Evolutionary conservation across 768 basidiomycete species (phyloP), one percentile per base, ranked within the genome.

Genomic region (Rhodotorula kratochvilovae): DNA sequence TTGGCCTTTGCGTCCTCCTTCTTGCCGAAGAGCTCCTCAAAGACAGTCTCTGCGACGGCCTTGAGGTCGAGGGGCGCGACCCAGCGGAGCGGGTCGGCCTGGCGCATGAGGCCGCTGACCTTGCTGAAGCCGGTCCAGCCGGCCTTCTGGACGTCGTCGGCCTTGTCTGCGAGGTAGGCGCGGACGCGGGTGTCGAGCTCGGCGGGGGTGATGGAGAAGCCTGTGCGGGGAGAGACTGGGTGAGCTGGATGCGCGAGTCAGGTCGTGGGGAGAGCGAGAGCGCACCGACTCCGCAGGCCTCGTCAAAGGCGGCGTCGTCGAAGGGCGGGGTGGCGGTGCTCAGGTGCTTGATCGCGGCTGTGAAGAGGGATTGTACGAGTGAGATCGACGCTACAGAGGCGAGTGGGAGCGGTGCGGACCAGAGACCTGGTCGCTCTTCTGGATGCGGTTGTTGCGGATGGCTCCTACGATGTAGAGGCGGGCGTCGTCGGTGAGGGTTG

Each of bases 221-320:
- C 94, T 97, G 76, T 13, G n/a, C 17, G n/a, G 58, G 35, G 19
- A 17, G 23, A 25, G 61, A 5, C 7, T 21, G 54, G 39, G 35
- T 36, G 16, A 57, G 55, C n/a, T n/a, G n/a, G n/a, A n/a, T 16
- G 35, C 35, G 17, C n/a, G 33, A n/a, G 39, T 5, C 10, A 23
- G 57, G 3, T 23, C 7, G 48, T 7, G 36, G 27, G 42, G 27
- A 19, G 19, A 46, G 25, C 21, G 39, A 42, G 50, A 21, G 81
- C 91, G 76, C 71, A 92, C 95, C 95, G 69, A 97, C 88, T 72
- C 95, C 95, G 79, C 91, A 92, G 19, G 86, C 83, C 72, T 84
- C 82, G 77, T 93, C 85, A 77, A 97, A 95, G 53, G 87, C 87
- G 19, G 77, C 81, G 21, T 86, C 85, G 74, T 92, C 83, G 46